These are phyloP conservation scores for Diversispora eburnea DNA, from an alignment of 192 early-diverging fungal species.

Conservation along the genomic window DNA sequence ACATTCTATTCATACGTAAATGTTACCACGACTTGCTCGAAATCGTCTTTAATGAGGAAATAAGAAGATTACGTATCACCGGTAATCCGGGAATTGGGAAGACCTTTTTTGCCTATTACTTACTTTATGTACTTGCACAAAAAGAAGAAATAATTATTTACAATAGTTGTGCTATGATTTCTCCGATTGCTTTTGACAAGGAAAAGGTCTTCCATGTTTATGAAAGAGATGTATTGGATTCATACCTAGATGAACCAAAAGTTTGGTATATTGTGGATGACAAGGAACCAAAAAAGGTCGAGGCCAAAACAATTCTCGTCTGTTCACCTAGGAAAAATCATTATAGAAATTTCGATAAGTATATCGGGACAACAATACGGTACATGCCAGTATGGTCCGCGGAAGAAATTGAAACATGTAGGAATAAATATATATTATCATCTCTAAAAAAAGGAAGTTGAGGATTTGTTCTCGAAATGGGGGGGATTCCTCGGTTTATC, in stretches of 20 bases:
- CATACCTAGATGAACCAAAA: background rate
- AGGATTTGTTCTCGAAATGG: background rate
- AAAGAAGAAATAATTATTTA: background rate
- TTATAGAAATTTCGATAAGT: constrained; percentile 1
- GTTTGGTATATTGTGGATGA: background rate
- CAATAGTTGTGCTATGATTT: background rate
- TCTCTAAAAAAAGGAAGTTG: background rate
- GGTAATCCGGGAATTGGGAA: constrained; percentile 8
- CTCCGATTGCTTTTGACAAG: background rate
- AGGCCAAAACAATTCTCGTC: background rate
- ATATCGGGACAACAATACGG: background rate
- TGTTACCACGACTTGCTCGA: background rate
- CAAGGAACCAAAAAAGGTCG: background rate
- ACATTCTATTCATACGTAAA: background rate
- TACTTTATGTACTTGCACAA: background rate
- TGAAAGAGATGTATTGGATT: background rate
- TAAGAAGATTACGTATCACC: background rate
- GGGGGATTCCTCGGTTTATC: constrained; percentile 5
- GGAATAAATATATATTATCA: background rate
- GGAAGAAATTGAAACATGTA: background rate
- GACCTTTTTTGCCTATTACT: constrained; percentile 1
- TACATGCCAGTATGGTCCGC: background rate
- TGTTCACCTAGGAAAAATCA: background rate
- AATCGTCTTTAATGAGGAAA: background rate
- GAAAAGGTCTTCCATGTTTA: background rate